Conservation (phyloP, 1,284 basidiomycete genomes). For the Pseudozyma sp. region DNA sequence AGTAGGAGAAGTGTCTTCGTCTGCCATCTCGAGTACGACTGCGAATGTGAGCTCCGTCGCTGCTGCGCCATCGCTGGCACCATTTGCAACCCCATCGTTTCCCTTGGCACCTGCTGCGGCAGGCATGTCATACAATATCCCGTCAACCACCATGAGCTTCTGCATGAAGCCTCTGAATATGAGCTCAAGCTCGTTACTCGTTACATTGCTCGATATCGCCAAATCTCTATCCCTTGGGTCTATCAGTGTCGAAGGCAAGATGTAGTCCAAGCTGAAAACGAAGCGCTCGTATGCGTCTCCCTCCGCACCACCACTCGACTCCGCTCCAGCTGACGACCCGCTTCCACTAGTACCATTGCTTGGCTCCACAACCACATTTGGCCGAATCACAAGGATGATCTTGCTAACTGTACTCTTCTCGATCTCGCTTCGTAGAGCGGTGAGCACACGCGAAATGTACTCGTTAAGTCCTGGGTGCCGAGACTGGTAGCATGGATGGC, state of each 20-base stretch:
- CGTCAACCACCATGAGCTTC: constrained; percentile 83
- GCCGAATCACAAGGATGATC: constrained; percentile 22
- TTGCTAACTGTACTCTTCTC: constrained; percentile 47
- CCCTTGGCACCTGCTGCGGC: constrained; percentile 5
- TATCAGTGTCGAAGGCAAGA: constrained; percentile 80
- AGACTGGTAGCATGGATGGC: constrained; percentile 88
- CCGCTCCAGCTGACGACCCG: constrained; percentile 13
- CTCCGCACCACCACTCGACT: constrained; percentile 1
- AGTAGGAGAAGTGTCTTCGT: constrained; percentile 70
- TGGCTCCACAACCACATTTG: constrained; percentile 27
- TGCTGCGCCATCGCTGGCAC: constrained; percentile 57
- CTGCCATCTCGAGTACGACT: constrained; percentile 82
- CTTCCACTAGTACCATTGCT: neutral
- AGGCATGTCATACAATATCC: constrained; percentile 73
- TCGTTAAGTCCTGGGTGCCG: constrained; percentile 86
- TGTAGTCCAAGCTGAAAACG: constrained; percentile 74
- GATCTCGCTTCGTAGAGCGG: constrained; percentile 81
- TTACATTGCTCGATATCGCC: constrained; percentile 77
- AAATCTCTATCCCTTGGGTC: constrained; percentile 74
- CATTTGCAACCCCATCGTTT: neutral
- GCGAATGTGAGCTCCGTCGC: constrained; percentile 81
- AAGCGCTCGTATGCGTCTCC: constrained; percentile 75
- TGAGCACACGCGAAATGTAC: constrained; percentile 85
- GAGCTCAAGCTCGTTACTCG: constrained; percentile 76
- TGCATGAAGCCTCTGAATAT: constrained; percentile 86